phyloP scores from a whole-genome alignment of 805 yeast species.

The Starmerella stigmatis region DNA sequence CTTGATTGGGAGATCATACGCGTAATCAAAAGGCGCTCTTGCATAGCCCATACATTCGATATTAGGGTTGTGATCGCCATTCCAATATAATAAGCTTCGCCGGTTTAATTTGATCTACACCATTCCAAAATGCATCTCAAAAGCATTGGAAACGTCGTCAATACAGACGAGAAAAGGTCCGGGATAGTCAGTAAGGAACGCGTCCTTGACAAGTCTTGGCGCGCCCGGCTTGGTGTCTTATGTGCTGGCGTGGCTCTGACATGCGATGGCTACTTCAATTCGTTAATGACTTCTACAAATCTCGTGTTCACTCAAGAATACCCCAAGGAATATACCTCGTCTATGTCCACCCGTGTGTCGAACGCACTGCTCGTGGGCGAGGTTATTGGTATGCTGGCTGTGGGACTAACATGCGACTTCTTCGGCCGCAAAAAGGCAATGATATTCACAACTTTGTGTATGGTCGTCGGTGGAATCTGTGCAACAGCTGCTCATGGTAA shows the following conservation, averaged over 20 bases:
- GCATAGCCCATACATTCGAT: background rate
- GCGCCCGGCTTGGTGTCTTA: constrained; percentile 35
- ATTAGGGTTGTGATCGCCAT: background rate
- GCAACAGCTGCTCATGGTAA: constrained; percentile 65
- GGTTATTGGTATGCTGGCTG: constrained; percentile 55
- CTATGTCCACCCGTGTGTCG: constrained; percentile 54
- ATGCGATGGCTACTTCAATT: constrained; percentile 70
- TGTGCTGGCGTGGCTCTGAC: constrained; percentile 68
- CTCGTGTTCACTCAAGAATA: constrained; percentile 42
- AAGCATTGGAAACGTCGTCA: background rate
- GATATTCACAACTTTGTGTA: constrained; percentile 48
- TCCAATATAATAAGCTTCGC: background rate
- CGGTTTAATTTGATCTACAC: background rate
- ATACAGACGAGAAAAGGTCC: background rate
- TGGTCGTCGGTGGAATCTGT: constrained; percentile 53
- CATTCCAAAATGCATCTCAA: background rate
- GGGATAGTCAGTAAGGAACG: background rate
- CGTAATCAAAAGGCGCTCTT: background rate
- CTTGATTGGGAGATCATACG: constrained; percentile 6
- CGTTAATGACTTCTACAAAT: constrained; percentile 61
- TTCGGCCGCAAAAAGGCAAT: constrained; percentile 61
- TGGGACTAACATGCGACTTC: constrained; percentile 57
- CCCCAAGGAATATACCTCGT: constrained; percentile 37
- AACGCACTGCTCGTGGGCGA: constrained; percentile 61
- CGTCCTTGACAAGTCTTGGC: constrained; percentile 17